Conservation (phyloP, 768 basidiomycete genomes). For the Gloeophyllum trabeum region DNA sequence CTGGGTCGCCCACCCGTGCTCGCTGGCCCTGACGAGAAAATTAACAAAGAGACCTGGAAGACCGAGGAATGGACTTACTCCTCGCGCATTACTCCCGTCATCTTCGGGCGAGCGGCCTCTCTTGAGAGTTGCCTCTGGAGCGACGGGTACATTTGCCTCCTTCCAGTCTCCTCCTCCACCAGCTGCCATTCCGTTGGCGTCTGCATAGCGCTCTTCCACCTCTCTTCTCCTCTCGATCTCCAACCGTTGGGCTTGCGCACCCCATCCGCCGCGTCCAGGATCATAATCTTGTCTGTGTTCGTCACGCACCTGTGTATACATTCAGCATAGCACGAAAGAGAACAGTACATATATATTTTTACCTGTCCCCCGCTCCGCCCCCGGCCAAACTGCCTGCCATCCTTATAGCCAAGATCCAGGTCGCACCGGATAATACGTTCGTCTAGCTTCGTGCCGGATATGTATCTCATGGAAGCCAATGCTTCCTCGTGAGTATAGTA, state of each 20-base stretch:
- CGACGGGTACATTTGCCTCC: slow-evolving; percentile 34
- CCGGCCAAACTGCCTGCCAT: slow-evolving; percentile 93
- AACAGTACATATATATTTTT: slow-evolving; percentile 4
- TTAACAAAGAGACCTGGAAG: slow-evolving; percentile 4
- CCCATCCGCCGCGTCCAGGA: slow-evolving; percentile 92
- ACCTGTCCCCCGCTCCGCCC: slow-evolving; percentile 96
- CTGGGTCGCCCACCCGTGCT: slow-evolving; percentile 52
- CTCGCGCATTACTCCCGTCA: slow-evolving; percentile 47
- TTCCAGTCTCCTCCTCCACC: slow-evolving; percentile 84
- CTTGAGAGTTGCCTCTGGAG: slow-evolving; percentile 37
- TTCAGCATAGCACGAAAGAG: not conserved
- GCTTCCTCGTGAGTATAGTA: slow-evolving; percentile 95
- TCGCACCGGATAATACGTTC: slow-evolving; percentile 98
- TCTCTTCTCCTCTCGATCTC: slow-evolving; percentile 71
- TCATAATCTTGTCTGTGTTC: slow-evolving; percentile 97
- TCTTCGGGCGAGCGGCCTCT: slow-evolving; percentile 72
- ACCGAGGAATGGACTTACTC: slow-evolving; percentile 26
- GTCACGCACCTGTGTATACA: slow-evolving; percentile 52
- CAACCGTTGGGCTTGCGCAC: slow-evolving; percentile 68
- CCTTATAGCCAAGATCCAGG: slow-evolving; percentile 91
- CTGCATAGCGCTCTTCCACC: slow-evolving; percentile 80
- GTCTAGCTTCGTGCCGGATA: slow-evolving; percentile 97
- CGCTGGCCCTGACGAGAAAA: slow-evolving; percentile 36
- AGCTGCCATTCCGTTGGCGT: slow-evolving; percentile 72
- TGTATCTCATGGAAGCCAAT: slow-evolving; percentile 82